Percentiles rank a stretch among this genome's conserved stretches.
These are phyloP conservation scores for Erysiphe pisi DNA, from an alignment of 2,329 filamentous ascomycete species.

Conservation along the genomic window DNA sequence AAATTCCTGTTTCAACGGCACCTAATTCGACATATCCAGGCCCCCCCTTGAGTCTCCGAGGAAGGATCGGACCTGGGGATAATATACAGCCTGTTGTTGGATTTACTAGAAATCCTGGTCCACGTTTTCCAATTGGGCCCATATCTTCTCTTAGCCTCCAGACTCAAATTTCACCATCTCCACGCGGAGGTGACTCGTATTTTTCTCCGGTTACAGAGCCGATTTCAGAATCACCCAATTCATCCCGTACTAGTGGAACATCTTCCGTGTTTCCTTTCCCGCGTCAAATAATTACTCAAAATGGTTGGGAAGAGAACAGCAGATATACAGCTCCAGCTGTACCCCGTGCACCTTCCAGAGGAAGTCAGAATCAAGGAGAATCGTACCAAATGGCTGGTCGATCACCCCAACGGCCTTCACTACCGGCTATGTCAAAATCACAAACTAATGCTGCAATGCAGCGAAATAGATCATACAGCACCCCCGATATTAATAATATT, in stretches of 20 bases:
- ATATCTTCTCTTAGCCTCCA: conserved; percentile 55
- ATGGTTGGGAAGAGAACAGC: conserved; percentile 60
- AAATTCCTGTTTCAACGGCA: conserved; percentile 35
- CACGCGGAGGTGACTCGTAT: conserved; percentile 56
- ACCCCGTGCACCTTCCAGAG: conserved; percentile 67
- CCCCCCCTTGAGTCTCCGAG: conserved; percentile 54
- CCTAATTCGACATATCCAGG: conserved; percentile 37
- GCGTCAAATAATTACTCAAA: conserved; percentile 58
- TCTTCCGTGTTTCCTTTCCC: conserved; percentile 74
- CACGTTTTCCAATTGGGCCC: conserved; percentile 51
- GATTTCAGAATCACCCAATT: conserved; percentile 59
- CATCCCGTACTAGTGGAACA: conserved; percentile 61
- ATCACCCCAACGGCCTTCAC: conserved; percentile 63
- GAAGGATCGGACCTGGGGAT: conserved; percentile 64
- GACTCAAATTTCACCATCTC: conserved; percentile 41
- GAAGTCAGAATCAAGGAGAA: conserved; percentile 55
- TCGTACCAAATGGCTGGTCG: conserved; percentile 52
- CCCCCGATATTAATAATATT: conserved; percentile 82
- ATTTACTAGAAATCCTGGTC: conserved; percentile 51
- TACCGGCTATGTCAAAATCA: conserved; percentile 56
- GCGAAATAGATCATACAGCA: conserved; percentile 82
- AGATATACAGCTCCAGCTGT: conserved; percentile 83
- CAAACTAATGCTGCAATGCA: conserved; percentile 47
- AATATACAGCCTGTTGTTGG: conserved; percentile 50
- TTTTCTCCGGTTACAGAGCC: conserved; percentile 76